Evolutionary conservation across 371 early-diverging fungal genomes (phyloP).

Genomic region (Saksenaea vasiformis): DNA sequence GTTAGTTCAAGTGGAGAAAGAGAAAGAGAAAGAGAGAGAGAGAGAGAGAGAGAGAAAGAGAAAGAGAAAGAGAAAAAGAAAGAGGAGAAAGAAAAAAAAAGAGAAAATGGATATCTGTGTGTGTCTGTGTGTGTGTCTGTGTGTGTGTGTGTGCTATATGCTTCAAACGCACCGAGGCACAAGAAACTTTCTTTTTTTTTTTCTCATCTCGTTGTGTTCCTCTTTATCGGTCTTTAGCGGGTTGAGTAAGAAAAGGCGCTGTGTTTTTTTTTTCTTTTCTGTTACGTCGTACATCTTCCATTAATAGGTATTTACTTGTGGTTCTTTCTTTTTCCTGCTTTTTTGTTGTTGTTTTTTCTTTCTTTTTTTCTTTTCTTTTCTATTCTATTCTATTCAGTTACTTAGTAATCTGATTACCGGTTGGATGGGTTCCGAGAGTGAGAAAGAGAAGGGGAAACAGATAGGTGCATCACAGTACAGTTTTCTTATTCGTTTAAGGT

Average conservation of each 20-base stretch:
- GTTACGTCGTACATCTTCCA: neutral
- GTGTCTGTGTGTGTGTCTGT: neutral
- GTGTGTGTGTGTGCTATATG: neutral
- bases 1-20: no score
- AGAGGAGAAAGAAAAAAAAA: conserved; percentile 6
- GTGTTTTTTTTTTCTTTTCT: neutral
- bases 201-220: conserved; percentile 4
- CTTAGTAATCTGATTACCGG: no score
- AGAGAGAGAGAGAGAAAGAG: neutral
- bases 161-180: neutral
- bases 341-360: neutral
- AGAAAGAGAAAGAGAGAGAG: neutral
- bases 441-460: neutral
- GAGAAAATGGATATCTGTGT: no score
- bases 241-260: neutral
- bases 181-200: neutral
- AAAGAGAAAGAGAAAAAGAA: conserved; percentile 3
- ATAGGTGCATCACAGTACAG: neutral
- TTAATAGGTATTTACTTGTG: no score
- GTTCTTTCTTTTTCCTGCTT: neutral
- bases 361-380: neutral
- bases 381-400: neutral
- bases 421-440: neutral
- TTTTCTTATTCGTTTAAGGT: conserved; percentile 4
- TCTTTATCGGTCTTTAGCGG: conserved; percentile 5